Base-by-base conservation (phyloP, 2,329 filamentous ascomycete species). In the Aspergillus fischeri region DNA sequence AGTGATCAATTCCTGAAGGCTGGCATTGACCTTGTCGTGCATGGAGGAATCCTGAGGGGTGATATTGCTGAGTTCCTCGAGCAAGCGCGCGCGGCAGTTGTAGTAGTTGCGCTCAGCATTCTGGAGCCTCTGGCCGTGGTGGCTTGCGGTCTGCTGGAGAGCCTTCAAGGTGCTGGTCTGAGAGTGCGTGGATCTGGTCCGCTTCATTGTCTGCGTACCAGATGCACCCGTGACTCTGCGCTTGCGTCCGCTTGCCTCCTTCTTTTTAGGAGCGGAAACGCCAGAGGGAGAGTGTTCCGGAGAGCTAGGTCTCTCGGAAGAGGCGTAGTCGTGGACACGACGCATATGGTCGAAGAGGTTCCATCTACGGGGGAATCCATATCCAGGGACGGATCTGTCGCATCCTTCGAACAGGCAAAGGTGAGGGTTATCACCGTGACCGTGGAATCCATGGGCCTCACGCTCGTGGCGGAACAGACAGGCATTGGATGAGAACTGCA, bases 321-420 rank as follows among this genome's bases (percentile, higher is more conserved):
- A 69, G 50, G 71, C 79, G 67, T 83, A 85, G 63, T 85, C 83
- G 67, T 97, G 93, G 7, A 97, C 92, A 61, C 93, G 88, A 78
- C 91, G 91, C 92, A 97, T 97, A 81, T 97, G 93, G 77, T 97
- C 93, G 75, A 89, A 87, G 54, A 96, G 84, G 77, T 97, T 97
- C 91, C 94, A 97, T 68, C 92, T 88, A 67, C 93, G 88, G 41
- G 92, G 93, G 71, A 97, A 97, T 66, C 93, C 93, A 73, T 93
- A 91, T 67, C 91, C 92, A 25, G 84, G 80, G 35, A 88, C 80
- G 57, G 91, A 86, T 63, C 93, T 88, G 70, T 97, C 92, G 70
- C 93, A 97, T 60, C 90, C 91, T 28, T 88, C 82, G 75, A 93
- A 94, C 58, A 87, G 85, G 83, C 93, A 97, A 52, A 94, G 84